Conservation (phyloP, 1,284 basidiomycete genomes). For the Mycena sp. region DNA sequence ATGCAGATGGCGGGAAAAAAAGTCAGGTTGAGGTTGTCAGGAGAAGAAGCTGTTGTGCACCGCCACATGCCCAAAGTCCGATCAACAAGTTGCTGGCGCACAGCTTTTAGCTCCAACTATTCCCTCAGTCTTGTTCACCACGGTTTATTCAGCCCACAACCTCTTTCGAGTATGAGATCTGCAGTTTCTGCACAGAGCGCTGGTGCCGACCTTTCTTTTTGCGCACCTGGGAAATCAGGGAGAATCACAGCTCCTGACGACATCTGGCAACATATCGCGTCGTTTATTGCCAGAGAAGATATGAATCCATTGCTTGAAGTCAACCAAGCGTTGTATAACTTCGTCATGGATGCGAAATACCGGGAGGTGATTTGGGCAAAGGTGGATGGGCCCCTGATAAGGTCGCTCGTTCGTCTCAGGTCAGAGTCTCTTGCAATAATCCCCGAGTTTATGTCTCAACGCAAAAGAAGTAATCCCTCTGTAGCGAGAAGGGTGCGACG, state of each 20-base stretch:
- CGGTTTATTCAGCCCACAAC: too few species aligned
- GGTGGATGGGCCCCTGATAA: neutral
- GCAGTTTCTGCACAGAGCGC: too few species aligned
- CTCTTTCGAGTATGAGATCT: too few species aligned
- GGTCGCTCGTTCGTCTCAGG: slow-evolving; percentile 17
- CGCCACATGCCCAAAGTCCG: too few species aligned
- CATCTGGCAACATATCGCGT: slow-evolving; percentile 23
- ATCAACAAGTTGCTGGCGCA: too few species aligned
- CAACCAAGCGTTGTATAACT: slow-evolving; percentile 21
- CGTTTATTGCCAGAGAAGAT: slow-evolving; percentile 2
- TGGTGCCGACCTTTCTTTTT: too few species aligned
- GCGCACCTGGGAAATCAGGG: too few species aligned
- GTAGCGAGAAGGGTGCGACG: slow-evolving; percentile 26
- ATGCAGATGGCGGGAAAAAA: too few species aligned
- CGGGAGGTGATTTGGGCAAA: slow-evolving; percentile 13
- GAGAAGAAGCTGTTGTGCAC: too few species aligned
- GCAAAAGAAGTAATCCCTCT: slow-evolving; percentile 10
- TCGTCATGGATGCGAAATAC: slow-evolving; percentile 25
- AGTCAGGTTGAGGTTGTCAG: too few species aligned
- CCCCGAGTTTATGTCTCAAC: neutral
- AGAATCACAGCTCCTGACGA: slow-evolving; percentile 16
- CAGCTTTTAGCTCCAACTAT: too few species aligned
- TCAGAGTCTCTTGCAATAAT: slow-evolving; percentile 2
- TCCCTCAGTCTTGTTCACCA: too few species aligned
- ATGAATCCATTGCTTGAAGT: slow-evolving; percentile 18